Base-by-base conservation (phyloP, 1,284 basidiomycete species). In the Malassezia slooffiae region DNA sequence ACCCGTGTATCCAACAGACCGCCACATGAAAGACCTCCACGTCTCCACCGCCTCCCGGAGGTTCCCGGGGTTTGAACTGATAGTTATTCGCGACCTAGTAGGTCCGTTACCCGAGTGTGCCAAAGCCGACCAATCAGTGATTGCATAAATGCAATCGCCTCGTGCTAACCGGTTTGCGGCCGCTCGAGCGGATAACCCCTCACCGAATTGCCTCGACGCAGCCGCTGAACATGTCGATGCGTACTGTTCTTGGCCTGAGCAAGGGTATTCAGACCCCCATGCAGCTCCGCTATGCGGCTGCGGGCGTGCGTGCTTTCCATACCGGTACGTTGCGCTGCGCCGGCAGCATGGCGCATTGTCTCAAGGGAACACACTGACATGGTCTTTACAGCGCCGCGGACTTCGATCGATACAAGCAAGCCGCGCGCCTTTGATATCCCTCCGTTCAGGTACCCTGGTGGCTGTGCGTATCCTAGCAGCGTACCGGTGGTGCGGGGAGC, bases 241-340 rank as follows among this genome's bases (percentile, higher is more conserved):
- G 26, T 33, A 26, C 34, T 21, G 15, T 37, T 24, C 40, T 43
- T 28, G 46, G 40, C n/a, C 34, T 48, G 31, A 48, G 38, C 34
- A 38, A 38, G 29, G 17, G 23, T 3, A 21, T 48, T 19, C 31
- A 30, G 11, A 43, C 21, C 35, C 23, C 20, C 33, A 24, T 30
- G 12, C 15, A 31, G 20, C 17, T 26, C 22, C 40, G 46, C 24
- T 26, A 24, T 17, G 9, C 36, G 12, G 34, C 35, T 15, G 16
- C 19, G n/a, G 36, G 38, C 33, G 20, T 36, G 16, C 46, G 46
- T 21, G 32, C 40, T 16, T 48, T 48, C 32, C 46, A 38, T 39
- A 36, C 41, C 29, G 46, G 46, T 48, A 38, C 22, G 46, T 43
- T 4, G 16, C 11, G 2, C 4, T 8, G 34, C 24, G 7, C 7